phyloP scores from a whole-genome alignment of 2,329 filamentous ascomycete genomes.

The Didymella sp. region DNA sequence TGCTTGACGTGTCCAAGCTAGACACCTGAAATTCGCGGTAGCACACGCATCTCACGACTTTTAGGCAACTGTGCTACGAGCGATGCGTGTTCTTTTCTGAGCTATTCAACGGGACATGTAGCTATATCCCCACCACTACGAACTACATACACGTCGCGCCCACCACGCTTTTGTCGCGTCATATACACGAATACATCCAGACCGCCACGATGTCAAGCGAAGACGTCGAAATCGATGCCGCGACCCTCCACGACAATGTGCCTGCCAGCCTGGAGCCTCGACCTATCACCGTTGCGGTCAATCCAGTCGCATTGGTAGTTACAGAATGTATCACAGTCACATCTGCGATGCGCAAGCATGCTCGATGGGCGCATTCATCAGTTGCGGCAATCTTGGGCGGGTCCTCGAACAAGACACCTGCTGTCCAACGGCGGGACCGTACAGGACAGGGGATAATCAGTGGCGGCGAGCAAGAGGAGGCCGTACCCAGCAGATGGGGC shows the following conservation, averaged over 20 bases:
- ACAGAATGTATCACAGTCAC: slow-evolving; percentile 99
- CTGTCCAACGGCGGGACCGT: slow-evolving; percentile 46
- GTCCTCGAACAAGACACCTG: slow-evolving; percentile 57
- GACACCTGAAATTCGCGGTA: slow-evolving; percentile 14
- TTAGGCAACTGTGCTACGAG: slow-evolving; percentile 27
- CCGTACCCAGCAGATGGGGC: slow-evolving; percentile 85
- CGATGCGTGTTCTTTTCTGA: slow-evolving; percentile 37
- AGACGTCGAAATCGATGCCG: slow-evolving; percentile 32
- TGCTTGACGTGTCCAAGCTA: slow-evolving; percentile 21
- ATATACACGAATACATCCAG: slow-evolving; percentile 9
- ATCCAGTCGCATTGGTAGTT: slow-evolving; percentile 90
- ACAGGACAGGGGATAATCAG: slow-evolving; percentile 46
- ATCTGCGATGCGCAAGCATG: slow-evolving; percentile 96
- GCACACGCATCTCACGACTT: not conserved
- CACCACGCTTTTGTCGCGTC: slow-evolving; percentile 25
- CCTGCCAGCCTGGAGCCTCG: slow-evolving; percentile 32
- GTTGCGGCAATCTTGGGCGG: slow-evolving; percentile 94
- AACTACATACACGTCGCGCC: slow-evolving; percentile 30
- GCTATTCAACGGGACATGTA: slow-evolving; percentile 36
- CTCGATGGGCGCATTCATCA: slow-evolving; percentile 92
- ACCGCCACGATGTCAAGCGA: slow-evolving; percentile 39
- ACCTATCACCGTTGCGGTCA: slow-evolving; percentile 77
- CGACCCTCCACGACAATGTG: slow-evolving; percentile 35
- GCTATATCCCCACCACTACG: slow-evolving; percentile 32
- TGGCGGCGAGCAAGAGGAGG: slow-evolving; percentile 57